Percentiles rank a stretch among this genome's conserved stretches.
Conservation (phyloP, 768 basidiomycete species). For the Kwoniella botswanensis region DNA sequence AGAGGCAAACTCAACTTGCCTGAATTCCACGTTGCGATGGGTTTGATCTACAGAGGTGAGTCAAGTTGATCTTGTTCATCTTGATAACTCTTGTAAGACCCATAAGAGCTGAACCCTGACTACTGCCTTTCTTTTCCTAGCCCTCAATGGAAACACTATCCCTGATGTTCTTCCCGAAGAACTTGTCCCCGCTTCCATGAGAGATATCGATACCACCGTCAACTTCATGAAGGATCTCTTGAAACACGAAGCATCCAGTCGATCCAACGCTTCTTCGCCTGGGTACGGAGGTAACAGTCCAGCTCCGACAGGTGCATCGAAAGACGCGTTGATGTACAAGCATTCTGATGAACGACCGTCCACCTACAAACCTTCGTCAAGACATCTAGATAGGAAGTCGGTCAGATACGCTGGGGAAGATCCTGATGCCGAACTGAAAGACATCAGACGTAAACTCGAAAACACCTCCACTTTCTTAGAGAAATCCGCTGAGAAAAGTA, state of each 20-base stretch:
- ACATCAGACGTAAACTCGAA: conserved; percentile 80
- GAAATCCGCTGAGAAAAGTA: conserved; percentile 69
- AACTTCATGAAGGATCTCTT: conserved; percentile 86
- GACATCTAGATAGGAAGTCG: conserved; percentile 83
- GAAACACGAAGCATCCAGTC: conserved; percentile 73
- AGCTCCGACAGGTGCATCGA: conserved; percentile 42
- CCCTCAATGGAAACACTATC: conserved; percentile 86
- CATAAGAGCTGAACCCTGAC: too few relatives aligned
- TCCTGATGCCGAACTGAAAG: conserved; percentile 70
- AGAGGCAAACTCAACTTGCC: conserved; percentile 92
- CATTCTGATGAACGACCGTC: conserved; percentile 69
- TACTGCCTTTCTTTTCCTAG: conserved; percentile 59
- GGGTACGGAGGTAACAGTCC: conserved; percentile 32
- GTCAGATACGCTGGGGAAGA: conserved; percentile 75
- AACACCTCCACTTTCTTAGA: conserved; percentile 83
- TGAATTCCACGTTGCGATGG: conserved; percentile 99
- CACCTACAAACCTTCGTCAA: conserved; percentile 78
- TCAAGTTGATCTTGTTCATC: conserved; percentile 33
- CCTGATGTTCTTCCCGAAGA: conserved; percentile 86
- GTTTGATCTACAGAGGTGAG: conserved; percentile 92
- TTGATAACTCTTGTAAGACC: too few relatives aligned
- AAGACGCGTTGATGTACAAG: conserved; percentile 92
- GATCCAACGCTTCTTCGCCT: conserved; percentile 61
- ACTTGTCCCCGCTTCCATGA: conserved; percentile 86
- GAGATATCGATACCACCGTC: conserved; percentile 86